Base-by-base conservation (phyloP, 495 filamentous ascomycete species). In the Trichoderma asperelloides region DNA sequence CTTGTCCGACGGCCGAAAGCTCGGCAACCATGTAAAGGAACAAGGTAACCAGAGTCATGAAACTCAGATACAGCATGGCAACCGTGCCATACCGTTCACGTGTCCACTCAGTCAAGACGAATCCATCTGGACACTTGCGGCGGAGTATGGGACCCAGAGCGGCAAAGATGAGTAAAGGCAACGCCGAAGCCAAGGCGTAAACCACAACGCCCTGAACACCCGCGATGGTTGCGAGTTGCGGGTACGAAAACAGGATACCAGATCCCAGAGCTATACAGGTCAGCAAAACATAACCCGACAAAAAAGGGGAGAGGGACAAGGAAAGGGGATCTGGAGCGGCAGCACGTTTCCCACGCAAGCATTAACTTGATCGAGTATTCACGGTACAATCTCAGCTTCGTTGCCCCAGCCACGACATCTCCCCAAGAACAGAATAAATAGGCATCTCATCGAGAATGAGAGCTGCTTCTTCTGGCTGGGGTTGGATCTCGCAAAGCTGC, bases 301-400 rank as follows among this genome's bases (percentile, higher is more conserved):
- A 66, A 68, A 73, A 71, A 68, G 70, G 74, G 65, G 69, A 69
- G 47, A 67, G 65, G 71, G 68, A 66, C 43, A 67, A 67, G 67
- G 71, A 69, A 65, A 67, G 70, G 70, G 70, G 71, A 71, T 68
- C 71, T 72, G 76, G 80, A 88, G 89, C 88, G 90, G 89, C 90
- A 92, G 87, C 89, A 92, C 89, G 74, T 90, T 92, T 87, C 89
- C 85, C 90, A 91, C 90, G 89, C 89, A 92, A 92, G 90, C 86
- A 89, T 92, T 92, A 91, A 88, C 89, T 92, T 92, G 90, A 88
- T 92, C 90, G 90, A 91, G 90, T 92, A 84, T 88, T 51, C 79
- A 91, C 89, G 90, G 89, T 92, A 84, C 87, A 85, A 86, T 92
- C 89, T 92, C 89, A 92, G 89, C 89, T 85, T 91, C 85, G 76